Percentiles rank a stretch among this genome's conserved stretches.
Conservation (phyloP, 2,329 filamentous ascomycete genomes). For the Didymella keratinophila region DNA sequence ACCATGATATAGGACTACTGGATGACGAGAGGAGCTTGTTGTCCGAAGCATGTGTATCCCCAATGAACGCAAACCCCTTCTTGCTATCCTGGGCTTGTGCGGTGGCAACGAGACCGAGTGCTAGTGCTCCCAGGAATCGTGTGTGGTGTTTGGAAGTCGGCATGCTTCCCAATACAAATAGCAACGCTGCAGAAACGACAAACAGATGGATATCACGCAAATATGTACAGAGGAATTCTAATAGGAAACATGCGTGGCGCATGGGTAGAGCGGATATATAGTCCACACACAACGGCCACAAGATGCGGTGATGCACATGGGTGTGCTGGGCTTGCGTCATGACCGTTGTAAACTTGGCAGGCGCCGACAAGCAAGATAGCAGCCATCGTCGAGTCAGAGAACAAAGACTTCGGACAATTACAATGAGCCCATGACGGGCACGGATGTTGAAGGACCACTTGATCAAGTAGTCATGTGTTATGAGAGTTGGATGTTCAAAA, state of each 20-base stretch:
- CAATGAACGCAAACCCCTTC: conserved; percentile 76
- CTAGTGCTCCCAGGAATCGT: conserved; percentile 6
- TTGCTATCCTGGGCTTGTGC: conserved; percentile 60
- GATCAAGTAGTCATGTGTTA: not conserved
- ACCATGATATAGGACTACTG: conserved; percentile 75
- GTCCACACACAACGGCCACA: conserved; percentile 12
- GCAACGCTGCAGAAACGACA: not conserved
- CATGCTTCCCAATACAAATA: not conserved
- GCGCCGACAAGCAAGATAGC: conserved; percentile 15
- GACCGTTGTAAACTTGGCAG: conserved; percentile 40
- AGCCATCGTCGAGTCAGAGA: conserved; percentile 1
- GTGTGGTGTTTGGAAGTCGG: conserved; percentile 4
- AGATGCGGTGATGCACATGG: conserved; percentile 34
- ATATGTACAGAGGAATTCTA: not conserved
- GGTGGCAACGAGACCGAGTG: conserved; percentile 23
- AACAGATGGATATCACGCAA: not conserved
- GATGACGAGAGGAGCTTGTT: conserved; percentile 71
- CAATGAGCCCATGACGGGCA: not conserved
- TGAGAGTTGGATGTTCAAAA: not conserved
- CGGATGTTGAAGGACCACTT: not conserved
- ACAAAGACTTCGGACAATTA: not conserved
- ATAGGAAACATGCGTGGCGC: not conserved
- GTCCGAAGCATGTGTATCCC: conserved; percentile 60
- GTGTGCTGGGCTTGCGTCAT: conserved; percentile 46
- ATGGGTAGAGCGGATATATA: conserved; percentile 18